Base-by-base conservation (phyloP, 2,329 filamentous ascomycete genomes). In the Colletotrichum tabaci region DNA sequence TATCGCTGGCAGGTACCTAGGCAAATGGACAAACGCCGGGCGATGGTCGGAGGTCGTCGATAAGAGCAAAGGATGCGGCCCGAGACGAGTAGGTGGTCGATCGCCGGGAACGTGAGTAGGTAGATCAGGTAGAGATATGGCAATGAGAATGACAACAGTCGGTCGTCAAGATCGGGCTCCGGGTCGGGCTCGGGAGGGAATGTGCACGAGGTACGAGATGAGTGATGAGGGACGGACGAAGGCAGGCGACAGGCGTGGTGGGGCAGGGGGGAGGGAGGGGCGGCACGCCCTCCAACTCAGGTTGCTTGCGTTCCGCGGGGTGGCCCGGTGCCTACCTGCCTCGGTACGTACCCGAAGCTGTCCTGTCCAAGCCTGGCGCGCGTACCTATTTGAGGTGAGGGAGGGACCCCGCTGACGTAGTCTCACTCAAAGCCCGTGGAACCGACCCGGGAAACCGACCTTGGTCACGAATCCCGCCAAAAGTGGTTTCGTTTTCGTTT, bases 401-500 rank as follows among this genome's bases (percentile, higher is more conserved):
- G 13, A 26, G 26, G 4, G 42, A 26, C 58, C 68, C 68, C 65
- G 65, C 68, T 71, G 68, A 71, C 68, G 68, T 68, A 71, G 58
- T 55, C 49, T 61, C 46, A 53, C 40, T 38, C 30, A 46, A 35
- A 53, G 30, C 38, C 46, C 21, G 46, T 61, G 58, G 58, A 60
- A 60, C 57, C 40, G 21, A 63, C 49, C 38, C 16, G 15, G 35
- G n/a, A 53, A 55, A 53, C 30, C 23, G 55, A 40, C 35, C 55
- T 26, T 52, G 60, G 44, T 21, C 16, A 44, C 47, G 10, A 40
- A 50, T 6, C 16, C 16, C 40, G 30, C 40, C 30, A 8, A 46
- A 26, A 30, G 8, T 30, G 30, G 30, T 7, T 30, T 30, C 30
- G 30, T 30, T 30, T 30, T 21, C 44, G 12, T 35, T 21, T 30